These are phyloP conservation scores for Penicillium parvum DNA, from an alignment of 495 filamentous ascomycete species.

Conservation along the genomic window DNA sequence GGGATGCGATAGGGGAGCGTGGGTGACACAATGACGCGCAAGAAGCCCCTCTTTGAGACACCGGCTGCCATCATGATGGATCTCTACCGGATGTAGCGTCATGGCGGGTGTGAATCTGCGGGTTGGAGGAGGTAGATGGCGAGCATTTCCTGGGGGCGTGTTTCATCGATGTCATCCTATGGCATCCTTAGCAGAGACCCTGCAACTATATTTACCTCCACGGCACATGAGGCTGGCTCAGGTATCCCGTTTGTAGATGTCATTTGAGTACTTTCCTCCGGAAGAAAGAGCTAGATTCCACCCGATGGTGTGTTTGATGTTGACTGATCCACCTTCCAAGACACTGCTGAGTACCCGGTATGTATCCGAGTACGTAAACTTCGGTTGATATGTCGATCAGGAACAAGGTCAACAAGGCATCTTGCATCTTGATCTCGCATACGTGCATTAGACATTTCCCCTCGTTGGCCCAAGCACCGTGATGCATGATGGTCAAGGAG, in stretches of 20 bases:
- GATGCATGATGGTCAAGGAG: conserved; percentile 12
- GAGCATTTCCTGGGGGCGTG: too few relatives aligned
- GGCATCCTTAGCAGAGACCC: too few relatives aligned
- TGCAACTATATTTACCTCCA: too few relatives aligned
- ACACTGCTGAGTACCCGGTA: too few relatives aligned
- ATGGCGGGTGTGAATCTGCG: background rate
- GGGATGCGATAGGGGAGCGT: background rate
- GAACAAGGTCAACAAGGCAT: conserved; percentile 15
- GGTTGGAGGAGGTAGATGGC: background rate
- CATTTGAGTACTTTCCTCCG: conserved; percentile 3
- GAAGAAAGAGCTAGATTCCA: conserved; percentile 10
- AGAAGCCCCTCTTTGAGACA: conserved; percentile 9
- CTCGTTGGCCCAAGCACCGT: too few relatives aligned
- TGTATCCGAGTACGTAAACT: background rate
- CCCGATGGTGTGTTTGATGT: conserved; percentile 14
- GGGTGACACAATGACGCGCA: conserved; percentile 24
- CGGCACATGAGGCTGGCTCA: background rate
- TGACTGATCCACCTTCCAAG: too few relatives aligned
- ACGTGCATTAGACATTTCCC: too few relatives aligned
- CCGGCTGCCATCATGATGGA: conserved; percentile 16
- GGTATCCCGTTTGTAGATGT: background rate
- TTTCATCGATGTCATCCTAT: too few relatives aligned
- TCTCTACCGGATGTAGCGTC: background rate
- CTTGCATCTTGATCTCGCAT: conserved; percentile 11
- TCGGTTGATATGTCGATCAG: conserved; percentile 1